Percentiles rank a stretch among this genome's conserved stretches.
These are phyloP conservation scores for Rhodotorula sp. DNA, from an alignment of 1,284 basidiomycete species.

Conservation along the genomic window DNA sequence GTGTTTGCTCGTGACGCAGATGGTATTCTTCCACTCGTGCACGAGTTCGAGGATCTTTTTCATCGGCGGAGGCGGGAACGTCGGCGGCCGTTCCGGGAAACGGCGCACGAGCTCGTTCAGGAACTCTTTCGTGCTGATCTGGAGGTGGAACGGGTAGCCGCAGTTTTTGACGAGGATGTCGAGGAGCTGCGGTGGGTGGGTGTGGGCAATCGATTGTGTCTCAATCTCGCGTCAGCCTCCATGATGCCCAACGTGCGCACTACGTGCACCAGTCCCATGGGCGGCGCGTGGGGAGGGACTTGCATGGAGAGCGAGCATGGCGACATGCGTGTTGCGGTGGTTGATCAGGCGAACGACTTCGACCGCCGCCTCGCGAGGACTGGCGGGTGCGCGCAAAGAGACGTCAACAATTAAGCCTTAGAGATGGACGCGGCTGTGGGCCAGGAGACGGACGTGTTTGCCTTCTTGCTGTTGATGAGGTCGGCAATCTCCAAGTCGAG, in stretches of 20 bases:
- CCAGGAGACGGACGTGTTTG: conserved; percentile 74
- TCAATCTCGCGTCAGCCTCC: too few relatives aligned
- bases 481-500: conserved; percentile 85
- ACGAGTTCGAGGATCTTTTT: conserved; percentile 90
- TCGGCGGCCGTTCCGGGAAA: conserved; percentile 95
- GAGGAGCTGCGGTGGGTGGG: conserved; percentile 57
- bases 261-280: too few relatives aligned
- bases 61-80: conserved; percentile 93
- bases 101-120: conserved; percentile 96
- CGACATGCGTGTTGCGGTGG: conserved; percentile 84
- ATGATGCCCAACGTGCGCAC: neutral
- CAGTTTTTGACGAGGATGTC: conserved; percentile 94
- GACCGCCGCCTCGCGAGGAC: conserved; percentile 86
- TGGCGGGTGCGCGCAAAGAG: conserved; percentile 45
- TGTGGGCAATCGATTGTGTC: neutral
- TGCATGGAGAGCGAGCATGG: conserved; percentile 65
- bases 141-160: conserved; percentile 95
- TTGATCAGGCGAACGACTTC: conserved; percentile 77
- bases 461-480: conserved; percentile 86
- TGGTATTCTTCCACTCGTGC: conserved; percentile 90
- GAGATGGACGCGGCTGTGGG: neutral
- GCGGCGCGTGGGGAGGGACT: conserved; percentile 18
- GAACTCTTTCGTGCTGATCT: conserved; percentile 98
- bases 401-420: too few relatives aligned
- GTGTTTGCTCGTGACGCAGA: conserved; percentile 86